These are phyloP conservation scores for Coprinellus micaceus DNA, from an alignment of 768 basidiomycete genomes.

Conservation along the genomic window DNA sequence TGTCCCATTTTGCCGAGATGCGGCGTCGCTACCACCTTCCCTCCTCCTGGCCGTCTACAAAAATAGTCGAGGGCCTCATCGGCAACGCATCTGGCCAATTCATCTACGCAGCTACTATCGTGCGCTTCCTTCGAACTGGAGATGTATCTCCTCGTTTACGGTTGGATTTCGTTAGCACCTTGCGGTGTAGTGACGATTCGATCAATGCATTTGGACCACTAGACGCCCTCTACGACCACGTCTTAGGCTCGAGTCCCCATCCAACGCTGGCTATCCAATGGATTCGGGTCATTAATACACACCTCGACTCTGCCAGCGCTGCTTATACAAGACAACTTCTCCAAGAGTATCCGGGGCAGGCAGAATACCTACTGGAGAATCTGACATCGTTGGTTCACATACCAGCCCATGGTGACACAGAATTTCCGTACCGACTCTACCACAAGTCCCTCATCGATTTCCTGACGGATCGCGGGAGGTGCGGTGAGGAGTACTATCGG, in stretches of 20 bases:
- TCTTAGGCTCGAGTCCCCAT: too few species aligned
- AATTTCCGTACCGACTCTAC: neutral
- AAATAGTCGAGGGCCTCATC: slow-evolving; percentile 1
- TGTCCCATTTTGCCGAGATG: neutral
- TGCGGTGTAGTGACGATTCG: too few species aligned
- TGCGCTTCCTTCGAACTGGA: slow-evolving; percentile 6
- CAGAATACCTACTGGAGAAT: neutral
- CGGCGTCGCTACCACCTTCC: slow-evolving; percentile 3
- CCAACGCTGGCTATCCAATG: too few species aligned
- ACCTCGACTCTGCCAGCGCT: neutral
- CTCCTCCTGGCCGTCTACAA: neutral
- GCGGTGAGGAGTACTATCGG: too few species aligned
- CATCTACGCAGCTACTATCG: slow-evolving; percentile 4
- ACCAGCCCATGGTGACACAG: neutral
- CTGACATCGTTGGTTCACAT: neutral
- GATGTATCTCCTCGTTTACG: slow-evolving; percentile 1
- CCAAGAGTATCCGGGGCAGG: neutral
- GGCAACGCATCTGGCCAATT: slow-evolving; percentile 10
- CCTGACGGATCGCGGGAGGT: too few species aligned
- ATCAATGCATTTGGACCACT: too few species aligned
- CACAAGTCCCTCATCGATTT: neutral
- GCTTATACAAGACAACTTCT: neutral
- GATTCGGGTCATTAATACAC: too few species aligned
- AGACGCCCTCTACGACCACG: too few species aligned
- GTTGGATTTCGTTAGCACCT: too few species aligned